Base-by-base conservation (phyloP, 768 basidiomycete genomes). In the Asterophora lycoperdoides region DNA sequence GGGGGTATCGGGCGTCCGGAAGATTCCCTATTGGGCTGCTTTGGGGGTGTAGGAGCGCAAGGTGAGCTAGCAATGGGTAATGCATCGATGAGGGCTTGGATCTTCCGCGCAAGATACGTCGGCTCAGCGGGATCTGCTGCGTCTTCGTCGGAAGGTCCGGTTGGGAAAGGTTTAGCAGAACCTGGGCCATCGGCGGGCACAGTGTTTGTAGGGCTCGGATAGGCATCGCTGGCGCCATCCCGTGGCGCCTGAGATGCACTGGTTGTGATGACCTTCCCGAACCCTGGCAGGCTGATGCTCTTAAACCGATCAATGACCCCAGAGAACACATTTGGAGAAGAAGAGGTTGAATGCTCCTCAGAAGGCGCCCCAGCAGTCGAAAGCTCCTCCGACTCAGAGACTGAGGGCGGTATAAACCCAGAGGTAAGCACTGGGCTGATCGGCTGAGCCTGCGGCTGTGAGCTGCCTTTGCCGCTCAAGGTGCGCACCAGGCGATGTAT, bases 11-110 rank as follows among this genome's bases (percentile, higher is more conserved):
- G 59, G 15, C 58, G 52, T 5, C 60, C 61, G 1, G 51, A 11
- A 0, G 34, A 10, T 35, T 51, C 47, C 17, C 44, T 53, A 23
- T 51, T 18, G 39, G 46, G 36, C 19, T 36, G 34, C 14, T 36
- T 36, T 0, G 43, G 26, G 26, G 48, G 20, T 23, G 32, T 8
- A 5, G 32, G 37, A 18, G 32, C 2, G 13, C 37, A 46, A 37
- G 48, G 33, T 34, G 34, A 13, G 32, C 42, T 30, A 1, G 66
- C 61, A 6, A 62, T 52, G 1, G 76, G 77, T 1, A 80, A 60
- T 2, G 71, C 61, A 43, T 74, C 63, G 33, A 83, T 65, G n/a
- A 83, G 60, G 9, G 68, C 64, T 56, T 80, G 81, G 36, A 84
- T 76, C 48, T 64, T 74, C 45, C 70, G 68, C 5, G 79, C 78